These are phyloP conservation scores for Cydonia oblonga DNA, from an alignment of 331 rosid genomes.

Conservation along the genomic window DNA sequence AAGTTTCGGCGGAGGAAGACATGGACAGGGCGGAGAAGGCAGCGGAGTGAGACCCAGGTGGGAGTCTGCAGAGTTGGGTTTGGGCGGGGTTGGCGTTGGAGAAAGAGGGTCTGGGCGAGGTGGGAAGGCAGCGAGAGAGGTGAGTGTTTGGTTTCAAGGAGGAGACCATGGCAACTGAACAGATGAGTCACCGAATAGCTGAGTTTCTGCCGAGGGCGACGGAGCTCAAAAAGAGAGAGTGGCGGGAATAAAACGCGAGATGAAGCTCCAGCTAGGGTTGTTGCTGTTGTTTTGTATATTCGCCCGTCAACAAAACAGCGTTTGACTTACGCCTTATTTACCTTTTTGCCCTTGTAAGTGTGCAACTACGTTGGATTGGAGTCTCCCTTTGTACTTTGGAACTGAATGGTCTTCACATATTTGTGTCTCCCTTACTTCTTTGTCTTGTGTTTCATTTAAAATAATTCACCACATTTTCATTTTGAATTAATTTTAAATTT, in stretches of 20 bases:
- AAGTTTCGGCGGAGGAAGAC: background rate
- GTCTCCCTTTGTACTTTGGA: no score
- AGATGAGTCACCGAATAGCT: background rate
- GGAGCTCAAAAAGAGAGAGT: background rate
- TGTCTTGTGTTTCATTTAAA: no score
- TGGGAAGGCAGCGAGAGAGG: background rate
- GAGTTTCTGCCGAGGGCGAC: background rate
- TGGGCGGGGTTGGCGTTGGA: background rate
- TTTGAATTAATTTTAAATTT: no score
- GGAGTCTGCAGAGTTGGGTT: background rate
- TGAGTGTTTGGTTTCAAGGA: constrained; percentile 12
- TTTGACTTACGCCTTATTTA: no score
- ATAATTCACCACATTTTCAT: no score
- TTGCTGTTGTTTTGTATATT: no score
- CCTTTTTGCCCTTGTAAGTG: no score
- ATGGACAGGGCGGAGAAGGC: constrained; percentile 1
- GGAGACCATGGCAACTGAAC: constrained; percentile 5
- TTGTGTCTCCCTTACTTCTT: no score
- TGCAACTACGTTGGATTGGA: no score
- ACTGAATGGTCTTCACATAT: no score
- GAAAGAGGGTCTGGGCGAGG: background rate
- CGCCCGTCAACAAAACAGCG: no score
- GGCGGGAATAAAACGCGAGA: background rate
- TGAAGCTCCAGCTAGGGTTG: background rate
- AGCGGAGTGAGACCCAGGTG: background rate